Evolutionary conservation across 75 land plant genomes (phyloP).

Genomic region (Azolla pinnata): DNA sequence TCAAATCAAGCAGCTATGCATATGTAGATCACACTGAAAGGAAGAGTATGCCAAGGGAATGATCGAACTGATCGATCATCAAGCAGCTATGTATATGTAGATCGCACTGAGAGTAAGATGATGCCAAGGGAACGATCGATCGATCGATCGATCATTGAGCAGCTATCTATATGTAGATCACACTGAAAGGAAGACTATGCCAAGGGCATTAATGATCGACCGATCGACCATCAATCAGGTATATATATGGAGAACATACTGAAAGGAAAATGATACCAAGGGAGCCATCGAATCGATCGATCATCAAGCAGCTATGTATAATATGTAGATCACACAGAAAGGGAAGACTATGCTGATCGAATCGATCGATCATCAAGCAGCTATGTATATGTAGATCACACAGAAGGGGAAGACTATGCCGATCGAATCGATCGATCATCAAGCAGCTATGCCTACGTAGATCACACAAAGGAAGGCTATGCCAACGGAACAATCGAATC

Average conservation of each 20-base stretch:
- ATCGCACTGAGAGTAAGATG: background rate
- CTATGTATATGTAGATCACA: background rate
- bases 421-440: background rate
- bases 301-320: background rate
- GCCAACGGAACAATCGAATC: background rate
- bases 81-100: background rate
- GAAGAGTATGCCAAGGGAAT: background rate
- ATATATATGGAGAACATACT: background rate
- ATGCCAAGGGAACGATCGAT: background rate
- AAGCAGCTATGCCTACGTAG: background rate
- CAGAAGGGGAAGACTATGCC: background rate
- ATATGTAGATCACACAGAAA: background rate
- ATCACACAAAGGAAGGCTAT: background rate
- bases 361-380: background rate
- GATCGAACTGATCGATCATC: background rate
- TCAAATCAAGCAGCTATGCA: background rate
- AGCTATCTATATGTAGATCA: background rate
- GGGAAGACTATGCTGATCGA: background rate
- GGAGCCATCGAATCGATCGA: background rate
- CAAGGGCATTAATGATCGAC: background rate
- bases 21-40: background rate
- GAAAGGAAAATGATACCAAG: background rate
- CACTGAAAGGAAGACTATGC: background rate
- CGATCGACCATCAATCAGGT: background rate
- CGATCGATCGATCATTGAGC: background rate